Percentiles rank a stretch among this genome's conserved stretches.
Conservation (phyloP, 441 rosid species). For the Iberis amara region DNA sequence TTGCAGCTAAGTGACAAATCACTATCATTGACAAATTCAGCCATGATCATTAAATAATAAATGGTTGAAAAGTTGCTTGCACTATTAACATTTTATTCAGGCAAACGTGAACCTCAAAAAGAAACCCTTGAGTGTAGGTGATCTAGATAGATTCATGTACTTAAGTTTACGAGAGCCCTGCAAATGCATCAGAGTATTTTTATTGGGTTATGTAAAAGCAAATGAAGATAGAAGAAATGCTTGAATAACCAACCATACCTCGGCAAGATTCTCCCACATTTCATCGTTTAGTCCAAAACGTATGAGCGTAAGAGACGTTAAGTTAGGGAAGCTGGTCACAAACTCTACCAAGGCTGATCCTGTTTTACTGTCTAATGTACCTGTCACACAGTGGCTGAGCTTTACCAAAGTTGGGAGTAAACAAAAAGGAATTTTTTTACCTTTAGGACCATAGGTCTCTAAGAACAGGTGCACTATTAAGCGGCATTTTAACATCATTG, state of each 20-base stretch:
- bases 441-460: constrained; percentile 25
- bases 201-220: neutral
- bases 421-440: constrained; percentile 14
- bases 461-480: constrained; percentile 69
- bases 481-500: constrained; percentile 54
- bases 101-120: constrained; percentile 23
- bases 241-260: constrained; percentile 19
- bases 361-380: neutral
- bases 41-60: too few relatives aligned
- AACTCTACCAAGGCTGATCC: constrained; percentile 24
- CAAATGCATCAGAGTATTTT: constrained; percentile 9
- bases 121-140: constrained; percentile 21
- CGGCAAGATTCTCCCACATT: constrained; percentile 11
- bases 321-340: constrained; percentile 23
- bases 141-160: constrained; percentile 28
- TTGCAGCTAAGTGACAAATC: constrained; percentile 19
- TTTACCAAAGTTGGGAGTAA: constrained; percentile 11
- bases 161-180: constrained; percentile 23
- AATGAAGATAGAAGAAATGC: constrained; percentile 11
- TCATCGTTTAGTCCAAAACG: constrained; percentile 12
- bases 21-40: constrained; percentile 18
- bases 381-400: constrained; percentile 17
- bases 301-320: constrained; percentile 27
- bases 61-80: neutral
- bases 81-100: constrained; percentile 3